These are phyloP conservation scores for Somion occarium DNA, from an alignment of 1,284 basidiomycete species.

Conservation along the genomic window DNA sequence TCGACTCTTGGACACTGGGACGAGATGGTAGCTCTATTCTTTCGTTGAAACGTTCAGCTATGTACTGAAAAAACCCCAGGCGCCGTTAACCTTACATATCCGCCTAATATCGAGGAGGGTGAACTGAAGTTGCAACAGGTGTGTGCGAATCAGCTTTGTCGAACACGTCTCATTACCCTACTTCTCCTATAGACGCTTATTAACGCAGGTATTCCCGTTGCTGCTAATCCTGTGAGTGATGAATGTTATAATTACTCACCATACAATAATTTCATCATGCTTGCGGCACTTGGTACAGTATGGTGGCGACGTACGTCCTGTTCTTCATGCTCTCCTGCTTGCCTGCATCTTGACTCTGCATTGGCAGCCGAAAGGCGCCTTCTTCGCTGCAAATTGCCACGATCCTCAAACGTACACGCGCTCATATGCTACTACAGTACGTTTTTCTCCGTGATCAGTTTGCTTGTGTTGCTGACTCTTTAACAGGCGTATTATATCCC, in stretches of 20 bases:
- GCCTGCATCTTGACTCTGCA: background rate
- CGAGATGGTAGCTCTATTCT: constrained; percentile 1
- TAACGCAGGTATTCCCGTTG: constrained; percentile 14
- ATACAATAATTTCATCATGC: too few species aligned
- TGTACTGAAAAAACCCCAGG: background rate
- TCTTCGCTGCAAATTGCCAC: constrained; percentile 13
- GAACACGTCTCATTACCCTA: background rate
- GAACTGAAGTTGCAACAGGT: constrained; percentile 17
- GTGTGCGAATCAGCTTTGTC: too few species aligned
- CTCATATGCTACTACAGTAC: constrained; percentile 20
- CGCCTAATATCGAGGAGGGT: constrained; percentile 3
- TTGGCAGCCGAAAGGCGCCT: constrained; percentile 17
- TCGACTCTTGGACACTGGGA: constrained; percentile 13
- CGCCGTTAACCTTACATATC: constrained; percentile 5
- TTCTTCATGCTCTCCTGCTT: background rate
- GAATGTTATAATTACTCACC: too few species aligned
- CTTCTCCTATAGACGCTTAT: constrained; percentile 10
- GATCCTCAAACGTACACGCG: constrained; percentile 19
- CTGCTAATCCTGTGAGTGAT: constrained; percentile 16
- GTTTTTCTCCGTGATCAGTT: background rate
- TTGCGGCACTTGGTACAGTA: constrained; percentile 12
- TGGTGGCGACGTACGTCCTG: constrained; percentile 19
- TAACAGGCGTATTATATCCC: constrained; percentile 20
- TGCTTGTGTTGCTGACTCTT: background rate
- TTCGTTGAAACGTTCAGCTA: background rate